Percentiles rank a stretch among this genome's conserved stretches.
Conservation (phyloP, 345 rosid species). For the Citrus glauca region DNA sequence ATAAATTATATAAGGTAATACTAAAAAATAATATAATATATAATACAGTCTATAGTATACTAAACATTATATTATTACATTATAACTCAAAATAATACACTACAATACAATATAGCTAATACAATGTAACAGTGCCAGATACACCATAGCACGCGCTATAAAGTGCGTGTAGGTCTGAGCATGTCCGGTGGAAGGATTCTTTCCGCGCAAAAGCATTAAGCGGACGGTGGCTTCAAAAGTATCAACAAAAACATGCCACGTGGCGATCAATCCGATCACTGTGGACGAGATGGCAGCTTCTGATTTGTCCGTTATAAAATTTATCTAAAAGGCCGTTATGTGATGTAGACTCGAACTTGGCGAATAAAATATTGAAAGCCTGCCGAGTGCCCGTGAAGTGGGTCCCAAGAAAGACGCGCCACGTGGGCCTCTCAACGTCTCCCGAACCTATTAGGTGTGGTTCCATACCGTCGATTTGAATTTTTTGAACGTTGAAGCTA, state of each 20-base stretch:
- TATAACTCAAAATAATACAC: too few species aligned
- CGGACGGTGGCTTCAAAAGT: not conserved
- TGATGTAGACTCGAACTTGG: not conserved
- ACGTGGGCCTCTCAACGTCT: slow-evolving; percentile 23
- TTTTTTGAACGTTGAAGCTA: slow-evolving; percentile 34
- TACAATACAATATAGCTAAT: too few species aligned
- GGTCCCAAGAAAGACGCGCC: slow-evolving; percentile 40
- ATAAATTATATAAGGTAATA: too few species aligned
- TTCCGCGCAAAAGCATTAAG: not conserved
- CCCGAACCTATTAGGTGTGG: slow-evolving; percentile 29
- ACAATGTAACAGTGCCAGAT: too few species aligned
- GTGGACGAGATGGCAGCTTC: not conserved
- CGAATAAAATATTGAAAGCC: not conserved
- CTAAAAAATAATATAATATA: too few species aligned
- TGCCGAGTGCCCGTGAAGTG: slow-evolving; percentile 37
- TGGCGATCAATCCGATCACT: not conserved
- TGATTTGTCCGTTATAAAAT: not conserved
- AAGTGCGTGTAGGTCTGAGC: not conserved
- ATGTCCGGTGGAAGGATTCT: not conserved
- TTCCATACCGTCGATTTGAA: slow-evolving; percentile 31
- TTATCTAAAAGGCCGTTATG: not conserved
- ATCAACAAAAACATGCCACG: not conserved
- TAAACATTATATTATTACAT: too few species aligned
- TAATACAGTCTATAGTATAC: too few species aligned
- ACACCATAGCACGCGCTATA: slow-evolving; percentile 13